Conservation (phyloP, 2,329 filamentous ascomycete genomes). For the Exophiala lecanii-corni region DNA sequence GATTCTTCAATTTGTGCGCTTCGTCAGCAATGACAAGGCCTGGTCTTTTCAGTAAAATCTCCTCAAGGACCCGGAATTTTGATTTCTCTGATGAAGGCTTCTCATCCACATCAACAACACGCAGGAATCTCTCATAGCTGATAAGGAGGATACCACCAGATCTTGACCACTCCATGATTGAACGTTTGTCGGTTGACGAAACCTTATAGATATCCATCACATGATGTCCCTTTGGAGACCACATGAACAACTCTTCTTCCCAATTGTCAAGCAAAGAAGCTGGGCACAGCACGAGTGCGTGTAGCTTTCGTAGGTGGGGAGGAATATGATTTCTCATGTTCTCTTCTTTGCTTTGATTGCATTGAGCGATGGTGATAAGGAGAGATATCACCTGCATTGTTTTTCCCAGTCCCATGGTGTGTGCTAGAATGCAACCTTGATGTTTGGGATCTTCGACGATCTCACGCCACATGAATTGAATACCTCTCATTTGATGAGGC, state of each 20-base stretch:
- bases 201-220: conserved; percentile 43
- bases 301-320: conserved; percentile 54
- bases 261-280: conserved; percentile 74
- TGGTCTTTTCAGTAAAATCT: conserved; percentile 56
- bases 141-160: conserved; percentile 70
- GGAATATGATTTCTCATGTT: conserved; percentile 65
- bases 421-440: conserved; percentile 76
- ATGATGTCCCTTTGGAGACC: conserved; percentile 57
- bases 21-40: conserved; percentile 80
- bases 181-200: conserved; percentile 1
- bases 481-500: conserved; percentile 72
- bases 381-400: conserved; percentile 87
- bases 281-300: conserved; percentile 71
- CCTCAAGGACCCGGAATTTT: conserved; percentile 32
- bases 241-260: conserved; percentile 68
- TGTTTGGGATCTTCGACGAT: conserved; percentile 59
- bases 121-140: conserved; percentile 66
- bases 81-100: conserved; percentile 29
- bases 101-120: conserved; percentile 36
- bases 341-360: conserved; percentile 55
- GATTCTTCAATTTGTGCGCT: conserved; percentile 74
- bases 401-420: conserved; percentile 90
- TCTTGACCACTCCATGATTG: conserved; percentile 31
- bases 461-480: conserved; percentile 86
- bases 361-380: conserved; percentile 68